phyloP scores from a whole-genome alignment of 2,329 filamentous ascomycete species.

The Paecilomyces sp. region DNA sequence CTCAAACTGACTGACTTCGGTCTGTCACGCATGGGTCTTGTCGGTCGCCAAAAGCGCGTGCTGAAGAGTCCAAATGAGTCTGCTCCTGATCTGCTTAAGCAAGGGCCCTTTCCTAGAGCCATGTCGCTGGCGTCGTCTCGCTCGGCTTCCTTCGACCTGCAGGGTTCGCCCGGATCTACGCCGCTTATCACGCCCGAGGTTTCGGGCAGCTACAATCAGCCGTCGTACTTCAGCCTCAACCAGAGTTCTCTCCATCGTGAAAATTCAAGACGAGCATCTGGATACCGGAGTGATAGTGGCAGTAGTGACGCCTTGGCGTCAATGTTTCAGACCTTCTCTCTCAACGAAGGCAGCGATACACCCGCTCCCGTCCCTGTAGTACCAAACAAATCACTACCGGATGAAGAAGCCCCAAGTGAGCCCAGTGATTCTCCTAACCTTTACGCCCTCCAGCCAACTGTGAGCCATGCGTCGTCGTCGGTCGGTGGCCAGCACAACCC shows the following conservation, averaged over 20 bases:
- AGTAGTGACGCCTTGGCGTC: conserved; percentile 78
- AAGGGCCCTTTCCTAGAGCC: conserved; percentile 81
- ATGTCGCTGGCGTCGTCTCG: conserved; percentile 83
- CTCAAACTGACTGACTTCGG: conserved; percentile 97
- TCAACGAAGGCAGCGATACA: conserved; percentile 55
- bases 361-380: conserved; percentile 28
- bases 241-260: conserved; percentile 53
- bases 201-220: conserved; percentile 62
- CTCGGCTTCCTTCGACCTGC: conserved; percentile 87
- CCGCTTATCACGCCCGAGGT: conserved; percentile 80
- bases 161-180: conserved; percentile 76
- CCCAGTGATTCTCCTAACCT: conserved; percentile 72
- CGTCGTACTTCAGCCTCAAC: conserved; percentile 78
- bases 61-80: conserved; percentile 70
- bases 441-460: conserved; percentile 54
- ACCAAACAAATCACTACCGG: conserved; percentile 48
- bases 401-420: conserved; percentile 68
- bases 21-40: conserved; percentile 90
- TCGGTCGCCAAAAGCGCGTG: conserved; percentile 91
- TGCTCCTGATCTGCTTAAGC: conserved; percentile 86
- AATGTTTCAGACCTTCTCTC: conserved; percentile 73
- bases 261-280: conserved; percentile 61
- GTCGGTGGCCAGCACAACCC: conserved; percentile 28
- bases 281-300: conserved; percentile 83
- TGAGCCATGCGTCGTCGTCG: conserved; percentile 41